Percentiles rank a stretch among this genome's conserved stretches.
These are phyloP conservation scores for Pseudoscleropodium purum DNA, from an alignment of 225 moss, liverwort and hornwort species.

Conservation along the genomic window DNA sequence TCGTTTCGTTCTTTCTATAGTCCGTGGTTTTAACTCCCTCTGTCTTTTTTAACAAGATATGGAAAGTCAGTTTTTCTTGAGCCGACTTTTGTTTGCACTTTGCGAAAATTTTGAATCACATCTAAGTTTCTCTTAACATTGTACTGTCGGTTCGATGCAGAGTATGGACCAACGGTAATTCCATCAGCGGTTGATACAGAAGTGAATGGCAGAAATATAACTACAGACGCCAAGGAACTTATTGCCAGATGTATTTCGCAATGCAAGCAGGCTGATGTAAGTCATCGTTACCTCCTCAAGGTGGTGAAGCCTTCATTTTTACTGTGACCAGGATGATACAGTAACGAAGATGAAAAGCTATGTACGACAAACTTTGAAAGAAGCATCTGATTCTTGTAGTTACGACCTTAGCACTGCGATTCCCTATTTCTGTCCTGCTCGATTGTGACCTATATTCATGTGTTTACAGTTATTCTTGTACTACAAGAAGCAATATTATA, in stretches of 20 bases:
- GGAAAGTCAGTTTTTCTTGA: background rate
- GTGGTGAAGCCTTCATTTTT: background rate
- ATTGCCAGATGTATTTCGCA: constrained; percentile 53
- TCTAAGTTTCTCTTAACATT: background rate
- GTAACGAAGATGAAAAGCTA: background rate
- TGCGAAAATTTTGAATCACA: background rate
- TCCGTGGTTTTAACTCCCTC: background rate
- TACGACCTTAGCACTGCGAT: background rate
- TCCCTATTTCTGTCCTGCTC: background rate
- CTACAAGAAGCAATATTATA: background rate
- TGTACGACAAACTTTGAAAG: background rate
- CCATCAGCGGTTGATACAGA: constrained; percentile 18
- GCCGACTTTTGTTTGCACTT: background rate
- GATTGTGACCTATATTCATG: background rate
- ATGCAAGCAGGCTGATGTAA: constrained; percentile 58
- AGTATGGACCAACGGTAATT: constrained; percentile 50
- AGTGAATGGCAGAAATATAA: constrained; percentile 1
- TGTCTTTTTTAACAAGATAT: background rate
- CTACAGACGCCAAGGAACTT: constrained; percentile 30
- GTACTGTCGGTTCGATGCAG: constrained; percentile 21
- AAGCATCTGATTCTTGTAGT: background rate
- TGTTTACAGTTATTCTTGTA: background rate
- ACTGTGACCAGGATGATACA: background rate
- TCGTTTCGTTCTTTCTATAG: background rate
- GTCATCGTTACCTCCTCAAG: background rate